Base-by-base conservation (phyloP, 441 rosid species). In the Monsonia emarginata region DNA sequence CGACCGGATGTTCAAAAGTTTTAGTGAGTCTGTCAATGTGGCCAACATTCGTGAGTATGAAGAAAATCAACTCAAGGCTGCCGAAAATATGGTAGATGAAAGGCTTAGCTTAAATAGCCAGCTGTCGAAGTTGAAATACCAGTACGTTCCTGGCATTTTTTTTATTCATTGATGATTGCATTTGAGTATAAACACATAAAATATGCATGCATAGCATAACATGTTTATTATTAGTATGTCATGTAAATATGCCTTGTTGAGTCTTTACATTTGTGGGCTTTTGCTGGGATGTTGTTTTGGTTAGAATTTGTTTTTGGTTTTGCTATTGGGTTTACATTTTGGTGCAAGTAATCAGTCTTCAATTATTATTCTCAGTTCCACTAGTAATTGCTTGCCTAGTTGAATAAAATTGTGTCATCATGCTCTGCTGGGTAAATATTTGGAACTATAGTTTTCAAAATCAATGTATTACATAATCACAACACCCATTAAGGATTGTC, bases 11-110 rank as follows among this genome's bases (percentile, higher is more conserved):
- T 91, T 82, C 77, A 84, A 76, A 82, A 84, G 84, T 68, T 95
- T 95, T 75, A 91, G 99, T 80, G 78, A 69, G 64, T 71, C 81
- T 73, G 96, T 91, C 68, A 96, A 96, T 46, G 96, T 95, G 74
- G 79, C 87, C 74, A 95, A 95, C 73, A 91, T 95, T 72, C 99
- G 96, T 65, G 96, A 90, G 80, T 95, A 89, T 77, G 98, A 95
- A 79, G 99, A 95, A 81, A 89, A 85, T 72, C 96, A 95, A 83
- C 85, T 95, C 65, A 91, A 92, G 85, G 90, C 79, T 81, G 95
- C 98, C 52, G 86, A 90, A 78, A 68, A 81, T 70, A 85, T 85
- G 84, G 99, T 93, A 68, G 97, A 95, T 67, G 98, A 90, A 74
- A 91, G 97, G 83, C 86, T 95, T 75, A 85, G 75, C 76, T 80